Base-by-base conservation (phyloP, 2,329 filamentous ascomycete species). In the Ceratocystiopsis sp. region DNA sequence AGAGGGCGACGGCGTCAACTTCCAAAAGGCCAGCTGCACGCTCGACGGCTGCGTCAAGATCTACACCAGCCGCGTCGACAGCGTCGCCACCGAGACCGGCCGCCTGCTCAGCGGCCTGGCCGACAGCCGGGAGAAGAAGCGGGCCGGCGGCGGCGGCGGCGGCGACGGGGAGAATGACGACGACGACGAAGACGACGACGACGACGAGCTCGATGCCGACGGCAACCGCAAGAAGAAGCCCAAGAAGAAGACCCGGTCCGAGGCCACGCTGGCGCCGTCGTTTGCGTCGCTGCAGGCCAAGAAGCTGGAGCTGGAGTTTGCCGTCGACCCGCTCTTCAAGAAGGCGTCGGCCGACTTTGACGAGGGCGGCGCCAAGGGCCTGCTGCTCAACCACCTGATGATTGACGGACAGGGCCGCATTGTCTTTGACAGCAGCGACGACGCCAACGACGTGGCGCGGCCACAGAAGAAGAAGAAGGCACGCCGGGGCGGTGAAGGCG, bases 31-130 rank as follows among this genome's bases (percentile, higher is more conserved):
- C 46, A 95, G 87, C 63, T 96, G 86, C 63, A 98, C 91, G 0
- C 69, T 98, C 16, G 91, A 98, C 57, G 91, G 91, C 17, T 98
- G 91, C 57, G 91, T 98, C 56, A 98, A 98, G 66, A 96, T 98
- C 55, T 98, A 98, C 61, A 98, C 91, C 3, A 95, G 87, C 65
- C 74, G 91, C 69, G 87, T 98, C 41, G 91, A 98, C 64, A 96
- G 89, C 58, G 91, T 98, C 41, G 91, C 91, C 37, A 96, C 87
- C 1, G 91, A 98, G 62, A 98, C 91, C 0, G 89, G 89, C 42
- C 94, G 94, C 61, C 69, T 98, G 48, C 64, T 98, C 35, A 96
- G 87, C 61, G 91, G 91, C 45, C 67, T 98, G 47, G 89, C 91
- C 18, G 89, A 96, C 55, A 87, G 82, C 58, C 78, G 79, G 56